Evolutionary conservation across 2,329 filamentous ascomycete genomes (phyloP).

Genomic region (Fusarium sp.): DNA sequence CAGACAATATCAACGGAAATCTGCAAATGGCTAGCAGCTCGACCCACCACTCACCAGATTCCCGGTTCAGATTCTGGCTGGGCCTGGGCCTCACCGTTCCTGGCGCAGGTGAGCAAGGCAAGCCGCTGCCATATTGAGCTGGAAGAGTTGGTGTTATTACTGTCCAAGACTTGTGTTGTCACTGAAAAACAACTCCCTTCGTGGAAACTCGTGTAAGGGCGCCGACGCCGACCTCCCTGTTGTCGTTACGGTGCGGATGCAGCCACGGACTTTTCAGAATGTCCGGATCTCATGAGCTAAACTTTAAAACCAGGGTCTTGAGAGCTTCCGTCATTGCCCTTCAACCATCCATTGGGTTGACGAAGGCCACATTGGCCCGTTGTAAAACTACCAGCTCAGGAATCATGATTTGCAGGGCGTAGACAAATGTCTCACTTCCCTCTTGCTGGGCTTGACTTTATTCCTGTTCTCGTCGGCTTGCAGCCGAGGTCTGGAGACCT

Average conservation of each 20-base stretch:
- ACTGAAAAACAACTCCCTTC: slow-evolving; percentile 4
- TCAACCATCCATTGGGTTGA: not conserved
- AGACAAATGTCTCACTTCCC: not conserved
- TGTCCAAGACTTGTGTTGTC: slow-evolving; percentile 14
- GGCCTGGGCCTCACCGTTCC: slow-evolving; percentile 28
- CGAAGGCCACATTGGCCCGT: not conserved
- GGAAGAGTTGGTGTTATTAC: not conserved
- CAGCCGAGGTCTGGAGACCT: slow-evolving; percentile 3
- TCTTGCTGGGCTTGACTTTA: not conserved
- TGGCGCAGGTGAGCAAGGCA: slow-evolving; percentile 5
- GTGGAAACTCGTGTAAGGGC: not conserved
- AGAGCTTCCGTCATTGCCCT: not conserved
- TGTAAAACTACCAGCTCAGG: not conserved
- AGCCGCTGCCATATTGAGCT: slow-evolving; percentile 5
- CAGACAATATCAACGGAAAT: not conserved
- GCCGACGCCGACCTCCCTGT: not conserved
- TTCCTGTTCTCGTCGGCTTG: not conserved
- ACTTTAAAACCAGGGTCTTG: slow-evolving; percentile 1
- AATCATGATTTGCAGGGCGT: not conserved
- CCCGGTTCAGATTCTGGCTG: slow-evolving; percentile 10
- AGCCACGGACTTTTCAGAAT: not conserved
- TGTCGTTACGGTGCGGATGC: not conserved
- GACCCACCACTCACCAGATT: slow-evolving; percentile 5
- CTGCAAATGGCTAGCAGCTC: slow-evolving; percentile 28
- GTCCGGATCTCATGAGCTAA: not conserved